phyloP scores from a whole-genome alignment of 176 grass and related monocot species.

The Chrysopogon serrulatus region DNA sequence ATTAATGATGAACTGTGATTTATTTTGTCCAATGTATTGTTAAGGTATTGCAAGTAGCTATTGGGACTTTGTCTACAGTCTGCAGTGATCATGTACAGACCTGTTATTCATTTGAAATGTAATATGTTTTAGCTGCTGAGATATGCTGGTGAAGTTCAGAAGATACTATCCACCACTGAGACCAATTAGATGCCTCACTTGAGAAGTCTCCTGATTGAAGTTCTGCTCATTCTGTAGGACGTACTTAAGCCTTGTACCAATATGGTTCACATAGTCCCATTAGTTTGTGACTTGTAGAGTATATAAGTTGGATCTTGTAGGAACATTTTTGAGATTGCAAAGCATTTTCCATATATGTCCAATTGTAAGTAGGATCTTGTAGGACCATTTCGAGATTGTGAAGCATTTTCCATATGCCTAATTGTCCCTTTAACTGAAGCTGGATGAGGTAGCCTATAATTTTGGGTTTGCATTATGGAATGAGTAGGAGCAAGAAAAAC shows the following conservation, averaged over 20 bases:
- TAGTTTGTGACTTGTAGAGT: no score
- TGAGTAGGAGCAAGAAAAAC: no score
- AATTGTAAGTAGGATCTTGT: neutral
- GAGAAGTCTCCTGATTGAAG: neutral
- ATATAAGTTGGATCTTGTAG: neutral
- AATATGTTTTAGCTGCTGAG: neutral
- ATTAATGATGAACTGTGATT: constrained; percentile 66
- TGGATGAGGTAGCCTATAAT: no score
- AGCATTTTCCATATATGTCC: no score
- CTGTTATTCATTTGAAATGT: neutral
- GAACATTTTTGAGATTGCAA: neutral
- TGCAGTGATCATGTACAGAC: neutral
- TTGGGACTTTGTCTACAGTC: neutral
- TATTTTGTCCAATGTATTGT: neutral
- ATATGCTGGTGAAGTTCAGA: neutral
- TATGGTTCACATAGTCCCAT: no score
- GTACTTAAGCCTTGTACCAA: neutral
- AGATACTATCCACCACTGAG: neutral
- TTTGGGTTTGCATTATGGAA: no score
- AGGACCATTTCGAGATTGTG: neutral
- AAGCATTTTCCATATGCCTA: no score
- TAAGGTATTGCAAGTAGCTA: neutral
- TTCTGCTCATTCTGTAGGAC: neutral
- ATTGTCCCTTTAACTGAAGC: no score
- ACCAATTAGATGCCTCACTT: neutral